phyloP scores from a whole-genome alignment of 176 grass and related monocot species.

The Zoysia japonica region DNA sequence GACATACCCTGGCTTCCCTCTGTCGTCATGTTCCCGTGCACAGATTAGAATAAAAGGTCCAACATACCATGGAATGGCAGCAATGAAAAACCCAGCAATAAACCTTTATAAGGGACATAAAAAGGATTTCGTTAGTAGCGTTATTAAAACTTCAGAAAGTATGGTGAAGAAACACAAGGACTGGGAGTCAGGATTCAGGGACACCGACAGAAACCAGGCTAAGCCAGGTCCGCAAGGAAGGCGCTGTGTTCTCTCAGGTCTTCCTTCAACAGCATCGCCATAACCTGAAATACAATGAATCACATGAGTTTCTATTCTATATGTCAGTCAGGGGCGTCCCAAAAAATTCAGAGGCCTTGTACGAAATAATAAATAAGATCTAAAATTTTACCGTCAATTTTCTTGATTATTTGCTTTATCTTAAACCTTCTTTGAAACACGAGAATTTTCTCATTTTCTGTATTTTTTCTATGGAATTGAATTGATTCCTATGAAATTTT shows the following conservation, averaged over 20 bases:
- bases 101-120: constrained; percentile 58
- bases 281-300: constrained; percentile 54
- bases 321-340: too few relatives aligned
- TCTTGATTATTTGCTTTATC: too few relatives aligned
- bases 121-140: constrained; percentile 15
- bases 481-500: too few relatives aligned
- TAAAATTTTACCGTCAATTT: too few relatives aligned
- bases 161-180: constrained; percentile 7
- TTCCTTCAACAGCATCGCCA: constrained; percentile 64
- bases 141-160: constrained; percentile 9
- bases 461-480: too few relatives aligned
- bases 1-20: constrained; percentile 89
- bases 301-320: constrained; percentile 2
- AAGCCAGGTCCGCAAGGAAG: constrained; percentile 81
- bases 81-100: constrained; percentile 80
- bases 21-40: constrained; percentile 73
- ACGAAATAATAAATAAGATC: too few relatives aligned
- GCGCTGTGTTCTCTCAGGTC: constrained; percentile 59
- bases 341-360: too few relatives aligned
- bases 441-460: too few relatives aligned
- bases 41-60: constrained; percentile 83
- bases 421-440: too few relatives aligned
- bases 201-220: constrained; percentile 82
- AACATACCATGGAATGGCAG: constrained; percentile 91
- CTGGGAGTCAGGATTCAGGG: constrained; percentile 1